These are phyloP conservation scores for Gentiana straminea DNA, from an alignment of 257 asterid species.

Conservation along the genomic window DNA sequence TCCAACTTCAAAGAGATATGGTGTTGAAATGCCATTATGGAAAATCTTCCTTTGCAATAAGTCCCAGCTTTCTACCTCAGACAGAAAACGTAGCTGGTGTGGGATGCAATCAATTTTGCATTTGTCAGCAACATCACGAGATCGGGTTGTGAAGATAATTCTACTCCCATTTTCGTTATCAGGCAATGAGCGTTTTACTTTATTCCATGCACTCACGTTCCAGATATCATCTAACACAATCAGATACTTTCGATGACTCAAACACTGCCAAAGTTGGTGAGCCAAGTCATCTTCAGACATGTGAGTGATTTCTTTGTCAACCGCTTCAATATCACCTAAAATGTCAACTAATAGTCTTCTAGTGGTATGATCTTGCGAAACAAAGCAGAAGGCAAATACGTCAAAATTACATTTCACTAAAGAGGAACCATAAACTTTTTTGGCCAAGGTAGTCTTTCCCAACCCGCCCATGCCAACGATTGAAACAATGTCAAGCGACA, in stretches of 20 bases:
- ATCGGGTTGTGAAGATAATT: conserved; percentile 2
- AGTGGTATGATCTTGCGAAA: conserved; percentile 4
- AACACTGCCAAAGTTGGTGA: neutral
- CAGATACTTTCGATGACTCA: neutral
- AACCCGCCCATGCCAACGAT: conserved; percentile 11
- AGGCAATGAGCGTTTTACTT: conserved; percentile 1
- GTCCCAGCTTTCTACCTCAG: neutral
- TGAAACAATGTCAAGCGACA: neutral
- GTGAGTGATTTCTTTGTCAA: neutral
- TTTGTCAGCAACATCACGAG: neutral
- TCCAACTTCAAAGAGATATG: neutral
- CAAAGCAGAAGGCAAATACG: neutral
- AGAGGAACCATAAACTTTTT: conserved; percentile 2
- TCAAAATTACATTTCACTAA: neutral
- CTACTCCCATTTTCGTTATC: neutral
- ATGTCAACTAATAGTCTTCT: neutral
- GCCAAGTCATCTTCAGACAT: neutral
- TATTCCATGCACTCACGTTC: conserved; percentile 3
- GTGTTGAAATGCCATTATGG: neutral
- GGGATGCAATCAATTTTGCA: accelerated
- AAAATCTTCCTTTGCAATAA: conserved; percentile 4
- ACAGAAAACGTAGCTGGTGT: neutral
- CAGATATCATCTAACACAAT: too few species aligned
- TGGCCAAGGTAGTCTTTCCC: conserved; percentile 8
- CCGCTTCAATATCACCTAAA: neutral